Percentiles rank a stretch among this genome's conserved stretches.
Evolutionary conservation across 148 eudicot genomes (phyloP).

Genomic region (Tetragonia tetragonoides): DNA sequence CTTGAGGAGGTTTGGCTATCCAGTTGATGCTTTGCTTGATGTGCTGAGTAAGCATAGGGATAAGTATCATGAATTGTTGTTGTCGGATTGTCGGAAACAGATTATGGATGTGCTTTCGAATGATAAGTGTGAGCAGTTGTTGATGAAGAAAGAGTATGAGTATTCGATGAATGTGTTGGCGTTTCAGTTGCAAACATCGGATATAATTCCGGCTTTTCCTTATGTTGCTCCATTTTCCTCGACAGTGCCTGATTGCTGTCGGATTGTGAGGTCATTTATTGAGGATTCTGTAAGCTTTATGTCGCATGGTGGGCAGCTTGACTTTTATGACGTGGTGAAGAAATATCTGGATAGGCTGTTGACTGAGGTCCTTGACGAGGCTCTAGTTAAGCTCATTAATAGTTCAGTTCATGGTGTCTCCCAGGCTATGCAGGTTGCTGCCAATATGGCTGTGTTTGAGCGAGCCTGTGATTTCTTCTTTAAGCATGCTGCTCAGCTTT

Average conservation of each 20-base stretch:
- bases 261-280: conserved; percentile 85
- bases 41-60: conserved; percentile 96
- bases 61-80: conserved; percentile 86
- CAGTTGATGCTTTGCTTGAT: conserved; percentile 86
- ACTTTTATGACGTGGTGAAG: conserved; percentile 88
- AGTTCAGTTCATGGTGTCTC: conserved; percentile 73
- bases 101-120: conserved; percentile 68
- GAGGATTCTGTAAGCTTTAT: conserved; percentile 97
- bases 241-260: conserved; percentile 93
- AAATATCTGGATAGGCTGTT: conserved; percentile 87
- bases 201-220: conserved; percentile 87
- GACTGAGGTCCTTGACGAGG: conserved; percentile 80
- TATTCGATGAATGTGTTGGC: conserved; percentile 94
- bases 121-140: conserved; percentile 93
- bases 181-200: conserved; percentile 85
- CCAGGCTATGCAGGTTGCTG: conserved; percentile 97
- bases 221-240: conserved; percentile 92
- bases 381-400: conserved; percentile 65
- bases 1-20: conserved; percentile 76
- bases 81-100: conserved; percentile 90
- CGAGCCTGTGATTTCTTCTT: conserved; percentile 98
- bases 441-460: conserved; percentile 94
- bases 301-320: conserved; percentile 97
- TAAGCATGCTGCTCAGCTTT: conserved; percentile 92
- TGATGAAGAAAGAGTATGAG: conserved; percentile 96